Base-by-base conservation (phyloP, 1,284 basidiomycete species). In the Cryptococcus sp. region DNA sequence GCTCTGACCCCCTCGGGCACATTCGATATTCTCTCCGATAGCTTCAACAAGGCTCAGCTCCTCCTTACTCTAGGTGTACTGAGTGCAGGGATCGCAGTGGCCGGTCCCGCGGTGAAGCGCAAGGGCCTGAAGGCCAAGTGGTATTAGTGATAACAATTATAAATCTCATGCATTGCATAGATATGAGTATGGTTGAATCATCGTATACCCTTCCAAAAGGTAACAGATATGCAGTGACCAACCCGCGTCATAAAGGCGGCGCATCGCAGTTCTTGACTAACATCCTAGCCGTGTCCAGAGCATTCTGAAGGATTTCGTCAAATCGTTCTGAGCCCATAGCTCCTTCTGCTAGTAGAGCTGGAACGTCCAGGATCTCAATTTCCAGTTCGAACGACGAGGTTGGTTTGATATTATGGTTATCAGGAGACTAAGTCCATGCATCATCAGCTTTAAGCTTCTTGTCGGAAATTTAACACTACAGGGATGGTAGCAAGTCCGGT, bases 11-110 rank as follows among this genome's bases (percentile, higher is more conserved):
- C 96, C 0, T 92, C 90, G 3, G 87, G 87, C 25, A 92, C 91
- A 25, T 99, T 99, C 71, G 95, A 99, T 73, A 86, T 95, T n/a
- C 84, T 96, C 15, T 90, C 85, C 72, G 86, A 91, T 77, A 85
- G 83, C 71, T 99, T 99, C 79, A 98, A 98, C 81, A 97, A 98
- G 82, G 81, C 82, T 0, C 95, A 99, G 78, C 82, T 99, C 31
- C 84, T 96, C 61, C 75, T 93, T 46, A 98, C 93, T 0, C 85
- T 96, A 16, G 78, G 80, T 0, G 91, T 84, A 0, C 77, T 99
- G 55, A 82, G 82, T 0, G 74, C 85, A 3, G 93, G 88, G 3
- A 91, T 97, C 59, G 72, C 86, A 19, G 75, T 94, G 40, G 87
- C 88, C 13, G 86, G 84, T 60, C 79, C 79, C 0, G 74, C 76